Evolutionary conservation across 441 rosid species (phyloP), one percentile per base, ranked within the genome.

Genomic region (Populus hybrid): DNA sequence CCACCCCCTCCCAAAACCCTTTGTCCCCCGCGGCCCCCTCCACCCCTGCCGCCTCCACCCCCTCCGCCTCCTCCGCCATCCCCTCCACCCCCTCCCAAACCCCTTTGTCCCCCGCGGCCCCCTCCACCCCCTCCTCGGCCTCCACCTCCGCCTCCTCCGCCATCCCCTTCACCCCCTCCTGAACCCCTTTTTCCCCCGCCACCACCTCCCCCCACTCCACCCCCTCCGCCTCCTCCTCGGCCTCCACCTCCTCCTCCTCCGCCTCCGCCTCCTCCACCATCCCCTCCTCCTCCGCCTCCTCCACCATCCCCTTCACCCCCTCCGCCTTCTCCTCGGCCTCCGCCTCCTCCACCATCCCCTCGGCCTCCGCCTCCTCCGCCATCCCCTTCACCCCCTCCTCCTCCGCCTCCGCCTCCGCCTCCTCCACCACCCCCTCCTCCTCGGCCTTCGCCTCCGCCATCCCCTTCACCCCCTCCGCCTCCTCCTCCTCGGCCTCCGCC

Each of bases 31-130:
- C 38, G 10, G 0, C 42, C 42, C 0, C 77, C 80, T 0, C 63
- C 0, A 73, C 75, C 0, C 64, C 80, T 73, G 0, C 26, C 26
- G 26, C 3, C 40, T 8, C 40, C 40, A 1, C 68, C 80, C 0
- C 80, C 85, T 0, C 34, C 81, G 0, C 67, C 71, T 0, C 76
- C 73, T 0, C 12, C 61, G 0, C 74, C 75, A 0, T 54, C 80
- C 1, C 79, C 26, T 26, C 57, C 63, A 0, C 80, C 80, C 6
- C 82, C 63, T 0, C 20, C 42, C 26, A 26, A 26, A 2, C 42
- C 42, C 79, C 84, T 1, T 26, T 26, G 26, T 73, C 79, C 3
- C 26, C 26, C 26, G 26, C 76, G 26, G 26, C 73, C 79, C 0
- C 67, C 80, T 0, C 63, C 0, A 73, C 75, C 0, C 64, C 4